Evolutionary conservation across 345 rosid species (phyloP).

Genomic region (Nasturtium officinale): DNA sequence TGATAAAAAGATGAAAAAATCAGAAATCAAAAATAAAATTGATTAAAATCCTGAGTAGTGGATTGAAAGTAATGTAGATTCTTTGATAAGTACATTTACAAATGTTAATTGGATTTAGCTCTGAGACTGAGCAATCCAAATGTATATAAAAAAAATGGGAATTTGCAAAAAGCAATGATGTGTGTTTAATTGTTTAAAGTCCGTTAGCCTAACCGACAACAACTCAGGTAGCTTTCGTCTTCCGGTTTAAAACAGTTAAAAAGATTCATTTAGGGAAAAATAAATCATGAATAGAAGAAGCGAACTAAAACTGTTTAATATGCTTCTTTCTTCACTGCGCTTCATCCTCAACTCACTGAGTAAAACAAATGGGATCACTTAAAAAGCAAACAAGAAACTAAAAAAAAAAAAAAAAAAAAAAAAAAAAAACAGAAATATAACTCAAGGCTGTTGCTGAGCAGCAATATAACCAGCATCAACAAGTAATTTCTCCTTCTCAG

Average conservation of each 20-base stretch:
- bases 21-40: neutral
- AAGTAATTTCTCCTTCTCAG: slow-evolving; percentile 92
- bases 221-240: neutral
- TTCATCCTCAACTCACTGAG: slow-evolving; percentile 21
- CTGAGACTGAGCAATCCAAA: slow-evolving; percentile 1
- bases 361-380: slow-evolving; percentile 30
- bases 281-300: slow-evolving; percentile 26
- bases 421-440: neutral
- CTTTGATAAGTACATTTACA: slow-evolving; percentile 9
- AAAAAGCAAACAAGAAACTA: slow-evolving; percentile 32
- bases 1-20: slow-evolving; percentile 22
- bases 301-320: neutral
- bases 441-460: slow-evolving; percentile 87
- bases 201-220: neutral
- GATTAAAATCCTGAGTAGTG: slow-evolving; percentile 10
- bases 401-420: neutral
- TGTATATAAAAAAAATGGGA: slow-evolving; percentile 4
- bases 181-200: neutral
- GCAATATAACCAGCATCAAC: slow-evolving; percentile 93
- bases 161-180: neutral
- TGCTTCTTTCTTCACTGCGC: slow-evolving; percentile 28
- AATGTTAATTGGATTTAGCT: slow-evolving; percentile 5
- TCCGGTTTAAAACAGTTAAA: neutral
- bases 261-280: neutral
- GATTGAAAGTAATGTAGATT: slow-evolving; percentile 25